Base-by-base conservation (phyloP, 805 yeast species). In the Nakazawaea wyomingensis region DNA sequence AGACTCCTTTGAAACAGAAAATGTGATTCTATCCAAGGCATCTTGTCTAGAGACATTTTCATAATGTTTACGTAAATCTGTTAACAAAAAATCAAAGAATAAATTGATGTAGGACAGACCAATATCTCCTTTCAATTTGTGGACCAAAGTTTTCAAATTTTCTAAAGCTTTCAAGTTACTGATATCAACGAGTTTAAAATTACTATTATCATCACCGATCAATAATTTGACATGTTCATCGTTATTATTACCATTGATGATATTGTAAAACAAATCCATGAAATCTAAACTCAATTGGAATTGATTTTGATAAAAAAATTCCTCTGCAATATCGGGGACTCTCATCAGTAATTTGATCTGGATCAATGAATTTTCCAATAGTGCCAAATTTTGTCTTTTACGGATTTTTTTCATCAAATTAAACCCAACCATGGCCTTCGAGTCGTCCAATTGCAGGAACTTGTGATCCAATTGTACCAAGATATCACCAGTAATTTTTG, bases 21-120 rank as follows among this genome's bases (percentile, higher is more conserved):
- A 27, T 6, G 50, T 61, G 36, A 80, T 64, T 50, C 90, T 69
- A 28, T 62, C 57, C 47, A 86, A 55, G 0, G 86, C 73, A 10
- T 73, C 78, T 5, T 57, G 52, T 2, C 54, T 53, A 2, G 80
- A 64, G 0, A 78, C 73, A 1, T 68, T 59, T 27, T 72, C 71
- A 50, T 78, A 76, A 51, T 82, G 86, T 2, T 50, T 39, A 46
- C 82, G 71, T 37, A 90, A 59, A 59, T 90, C 96, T 0, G 67
- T 66, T 9, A 84, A 50, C 37, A 90, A 62, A 26, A 71, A 53
- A 19, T 74, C 72, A 6, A 73, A 66, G 53, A 90, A 80, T 35
- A 76, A 64, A 19, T 72, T 65, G 5, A 81, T 74, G 50, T 80
- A 84, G n/a, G 80, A 76, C 30, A 72, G 75, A 13, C 93, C 90